Conservation (phyloP, 2,329 filamentous ascomycete species). For the Colletotrichum falcatum region DNA sequence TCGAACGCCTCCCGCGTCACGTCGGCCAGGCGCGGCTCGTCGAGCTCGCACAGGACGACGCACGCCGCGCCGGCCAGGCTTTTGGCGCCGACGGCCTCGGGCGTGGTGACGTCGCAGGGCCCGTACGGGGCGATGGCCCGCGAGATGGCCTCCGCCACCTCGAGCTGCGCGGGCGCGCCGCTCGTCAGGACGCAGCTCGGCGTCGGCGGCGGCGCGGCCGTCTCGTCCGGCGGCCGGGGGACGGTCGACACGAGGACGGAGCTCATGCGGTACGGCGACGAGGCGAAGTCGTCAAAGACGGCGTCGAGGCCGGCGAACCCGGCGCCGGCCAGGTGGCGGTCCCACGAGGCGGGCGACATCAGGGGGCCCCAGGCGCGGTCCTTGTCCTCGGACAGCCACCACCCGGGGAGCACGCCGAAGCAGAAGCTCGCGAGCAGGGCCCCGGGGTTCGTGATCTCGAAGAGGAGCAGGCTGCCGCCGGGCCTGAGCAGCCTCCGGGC, state of each 20-base stretch:
- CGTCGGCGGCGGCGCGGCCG: no score
- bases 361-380: constrained; percentile 45
- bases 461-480: constrained; percentile 48
- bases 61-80: constrained; percentile 40
- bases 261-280: constrained; percentile 37
- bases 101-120: not conserved
- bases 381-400: constrained; percentile 49
- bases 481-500: constrained; percentile 47
- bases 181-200: constrained; percentile 13
- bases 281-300: constrained; percentile 44
- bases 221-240: not conserved
- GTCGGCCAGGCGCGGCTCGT: constrained; percentile 40
- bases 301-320: constrained; percentile 44
- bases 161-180: constrained; percentile 1
- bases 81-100: constrained; percentile 20
- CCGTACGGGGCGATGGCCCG: not conserved
- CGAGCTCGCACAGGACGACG: constrained; percentile 44
- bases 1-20: constrained; percentile 41
- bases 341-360: constrained; percentile 45
- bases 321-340: constrained; percentile 35
- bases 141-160: constrained; percentile 11
- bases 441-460: constrained; percentile 45
- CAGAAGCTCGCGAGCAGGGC: constrained; percentile 42
- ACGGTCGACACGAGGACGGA: constrained; percentile 44
- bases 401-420: constrained; percentile 49